Conservation (phyloP, 352 stramenopile species). For the Phytophthora cryptogea region DNA sequence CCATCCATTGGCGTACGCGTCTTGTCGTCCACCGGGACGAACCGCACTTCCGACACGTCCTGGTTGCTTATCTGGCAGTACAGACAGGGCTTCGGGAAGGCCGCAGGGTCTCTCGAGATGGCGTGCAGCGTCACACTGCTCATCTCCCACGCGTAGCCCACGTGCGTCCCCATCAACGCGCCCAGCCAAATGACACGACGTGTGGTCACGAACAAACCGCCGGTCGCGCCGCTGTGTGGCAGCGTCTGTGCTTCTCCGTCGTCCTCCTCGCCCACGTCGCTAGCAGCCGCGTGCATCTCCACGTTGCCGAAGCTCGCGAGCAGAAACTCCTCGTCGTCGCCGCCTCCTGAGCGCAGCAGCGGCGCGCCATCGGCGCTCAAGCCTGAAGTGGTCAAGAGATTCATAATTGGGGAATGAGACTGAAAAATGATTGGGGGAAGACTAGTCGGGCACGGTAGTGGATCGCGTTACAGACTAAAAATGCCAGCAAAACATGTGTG, state of each 20-base stretch:
- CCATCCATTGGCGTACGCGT: slow-evolving; percentile 43
- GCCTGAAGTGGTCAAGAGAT: slow-evolving; percentile 52
- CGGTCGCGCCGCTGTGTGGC: slow-evolving; percentile 19
- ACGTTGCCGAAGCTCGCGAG: slow-evolving; percentile 54
- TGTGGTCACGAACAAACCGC: slow-evolving; percentile 37
- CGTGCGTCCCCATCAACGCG: slow-evolving; percentile 29
- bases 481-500: too few species aligned
- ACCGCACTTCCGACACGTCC: slow-evolving; percentile 73
- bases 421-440: slow-evolving; percentile 3
- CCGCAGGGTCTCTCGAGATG: slow-evolving; percentile 68
- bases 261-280: slow-evolving; percentile 27
- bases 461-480: neutral
- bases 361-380: slow-evolving; percentile 52
- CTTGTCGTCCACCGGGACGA: slow-evolving; percentile 69
- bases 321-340: slow-evolving; percentile 67
- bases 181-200: slow-evolving; percentile 75
- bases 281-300: slow-evolving; percentile 41
- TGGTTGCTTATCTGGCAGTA: slow-evolving; percentile 85
- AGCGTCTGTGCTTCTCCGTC: slow-evolving; percentile 29
- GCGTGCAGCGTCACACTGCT: slow-evolving; percentile 71
- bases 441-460: too few species aligned
- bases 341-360: slow-evolving; percentile 50
- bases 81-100: slow-evolving; percentile 71
- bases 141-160: slow-evolving; percentile 82
- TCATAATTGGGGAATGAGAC: slow-evolving; percentile 36